Conservation (phyloP, 805 yeast species). For the Starmerella asiatica region DNA sequence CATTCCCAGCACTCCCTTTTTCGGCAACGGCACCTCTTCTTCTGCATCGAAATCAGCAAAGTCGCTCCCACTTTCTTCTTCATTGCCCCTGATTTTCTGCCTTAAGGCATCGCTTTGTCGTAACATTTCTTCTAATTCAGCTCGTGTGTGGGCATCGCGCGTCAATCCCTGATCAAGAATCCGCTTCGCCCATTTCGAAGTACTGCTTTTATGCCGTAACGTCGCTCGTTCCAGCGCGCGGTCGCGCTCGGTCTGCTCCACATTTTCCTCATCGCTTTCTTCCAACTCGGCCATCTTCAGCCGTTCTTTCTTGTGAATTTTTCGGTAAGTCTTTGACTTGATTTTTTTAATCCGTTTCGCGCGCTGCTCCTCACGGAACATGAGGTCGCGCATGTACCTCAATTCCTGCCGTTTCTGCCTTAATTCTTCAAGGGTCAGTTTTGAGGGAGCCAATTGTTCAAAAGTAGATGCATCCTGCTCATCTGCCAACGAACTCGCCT, state of each 20-base stretch:
- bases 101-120: conserved; percentile 70
- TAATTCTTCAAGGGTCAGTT: conserved; percentile 68
- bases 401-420: conserved; percentile 64
- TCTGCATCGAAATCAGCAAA: conserved; percentile 25
- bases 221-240: conserved; percentile 91
- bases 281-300: conserved; percentile 53
- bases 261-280: conserved; percentile 34
- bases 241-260: conserved; percentile 52
- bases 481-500: conserved; percentile 53
- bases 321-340: conserved; percentile 79
- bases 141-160: conserved; percentile 70
- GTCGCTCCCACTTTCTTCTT: conserved; percentile 32
- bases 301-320: conserved; percentile 73
- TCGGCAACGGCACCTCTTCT: conserved; percentile 25
- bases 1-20: conserved; percentile 87
- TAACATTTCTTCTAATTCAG: conserved; percentile 88
- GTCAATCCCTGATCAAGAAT: conserved; percentile 83
- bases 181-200: conserved; percentile 78
- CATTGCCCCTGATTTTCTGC: conserved; percentile 54
- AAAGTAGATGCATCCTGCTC: conserved; percentile 69
- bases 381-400: conserved; percentile 83
- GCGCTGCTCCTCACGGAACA: conserved; percentile 88
- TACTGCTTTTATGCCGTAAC: conserved; percentile 66
- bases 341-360: conserved; percentile 88
- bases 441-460: conserved; percentile 74